These are phyloP conservation scores for Pachysandra terminalis DNA, from an alignment of 164 flowering plant species.

Conservation along the genomic window DNA sequence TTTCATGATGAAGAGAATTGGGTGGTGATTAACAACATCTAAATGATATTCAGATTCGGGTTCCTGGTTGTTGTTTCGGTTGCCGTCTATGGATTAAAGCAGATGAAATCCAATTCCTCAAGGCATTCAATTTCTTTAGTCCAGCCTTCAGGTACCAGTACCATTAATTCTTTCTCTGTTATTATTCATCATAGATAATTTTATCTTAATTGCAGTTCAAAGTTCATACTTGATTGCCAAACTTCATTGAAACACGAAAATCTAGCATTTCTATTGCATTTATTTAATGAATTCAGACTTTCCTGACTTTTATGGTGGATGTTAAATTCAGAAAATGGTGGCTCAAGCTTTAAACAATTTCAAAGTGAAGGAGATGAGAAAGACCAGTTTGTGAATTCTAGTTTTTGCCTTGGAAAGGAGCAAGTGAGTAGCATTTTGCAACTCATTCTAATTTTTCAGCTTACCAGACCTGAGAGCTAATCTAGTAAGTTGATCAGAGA, in stretches of 20 bases:
- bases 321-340: constrained; percentile 38
- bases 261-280: too few relatives aligned
- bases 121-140: constrained; percentile 19
- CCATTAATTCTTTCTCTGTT: too few relatives aligned
- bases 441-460: not conserved
- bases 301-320: not conserved
- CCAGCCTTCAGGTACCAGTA: constrained; percentile 34
- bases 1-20: too few relatives aligned
- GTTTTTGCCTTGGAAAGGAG: constrained; percentile 15
- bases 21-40: too few relatives aligned
- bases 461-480: not conserved
- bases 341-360: constrained; percentile 12
- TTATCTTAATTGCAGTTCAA: too few relatives aligned
- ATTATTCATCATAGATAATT: too few relatives aligned
- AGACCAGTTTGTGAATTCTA: constrained; percentile 5
- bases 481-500: too few relatives aligned
- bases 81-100: constrained; percentile 69
- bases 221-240: not conserved
- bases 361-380: constrained; percentile 11
- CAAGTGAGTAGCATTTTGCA: constrained; percentile 13
- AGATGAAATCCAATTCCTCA: constrained; percentile 34
- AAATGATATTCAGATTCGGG: constrained; percentile 64
- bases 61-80: constrained; percentile 71
- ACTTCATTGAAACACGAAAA: too few relatives aligned
- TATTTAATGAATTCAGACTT: not conserved